These are phyloP conservation scores for Arachnopeziza araneosa DNA, from an alignment of 2,329 filamentous ascomycete genomes.

Conservation along the genomic window DNA sequence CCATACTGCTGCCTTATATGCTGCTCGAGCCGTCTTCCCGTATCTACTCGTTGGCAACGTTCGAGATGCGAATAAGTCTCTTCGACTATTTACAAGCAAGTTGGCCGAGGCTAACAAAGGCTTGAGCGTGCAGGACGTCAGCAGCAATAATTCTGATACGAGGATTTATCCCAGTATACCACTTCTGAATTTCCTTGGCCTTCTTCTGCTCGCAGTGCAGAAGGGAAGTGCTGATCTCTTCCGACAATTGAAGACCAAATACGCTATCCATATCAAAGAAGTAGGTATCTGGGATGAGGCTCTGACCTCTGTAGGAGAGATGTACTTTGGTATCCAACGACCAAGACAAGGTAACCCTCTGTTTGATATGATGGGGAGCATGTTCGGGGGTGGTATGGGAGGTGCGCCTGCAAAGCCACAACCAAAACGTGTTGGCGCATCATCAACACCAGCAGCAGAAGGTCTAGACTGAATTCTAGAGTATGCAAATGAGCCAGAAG, in stretches of 20 bases:
- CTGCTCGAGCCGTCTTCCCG: conserved; percentile 79
- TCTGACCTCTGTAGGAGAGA: conserved; percentile 82
- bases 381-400: conserved; percentile 74
- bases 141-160: conserved; percentile 64
- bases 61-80: conserved; percentile 77
- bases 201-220: conserved; percentile 79
- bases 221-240: conserved; percentile 71
- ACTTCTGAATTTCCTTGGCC: conserved; percentile 87
- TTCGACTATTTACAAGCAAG: conserved; percentile 67
- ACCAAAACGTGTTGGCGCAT: conserved; percentile 32
- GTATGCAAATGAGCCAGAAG: conserved; percentile 1
- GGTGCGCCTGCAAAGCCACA: conserved; percentile 37
- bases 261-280: conserved; percentile 72
- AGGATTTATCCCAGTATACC: conserved; percentile 86
- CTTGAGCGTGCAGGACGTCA: conserved; percentile 76
- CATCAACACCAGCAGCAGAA: conserved; percentile 46
- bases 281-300: conserved; percentile 73
- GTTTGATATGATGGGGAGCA: conserved; percentile 95
- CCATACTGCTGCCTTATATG: conserved; percentile 82
- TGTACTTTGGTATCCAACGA: conserved; percentile 91
- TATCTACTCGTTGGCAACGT: conserved; percentile 89
- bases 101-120: conserved; percentile 50
- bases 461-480: conserved; percentile 48
- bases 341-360: conserved; percentile 87
- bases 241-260: conserved; percentile 76